Evolutionary conservation across 805 yeast genomes (phyloP), one percentile per base, ranked within the genome.

Genomic region (Candida coquimbonensis): DNA sequence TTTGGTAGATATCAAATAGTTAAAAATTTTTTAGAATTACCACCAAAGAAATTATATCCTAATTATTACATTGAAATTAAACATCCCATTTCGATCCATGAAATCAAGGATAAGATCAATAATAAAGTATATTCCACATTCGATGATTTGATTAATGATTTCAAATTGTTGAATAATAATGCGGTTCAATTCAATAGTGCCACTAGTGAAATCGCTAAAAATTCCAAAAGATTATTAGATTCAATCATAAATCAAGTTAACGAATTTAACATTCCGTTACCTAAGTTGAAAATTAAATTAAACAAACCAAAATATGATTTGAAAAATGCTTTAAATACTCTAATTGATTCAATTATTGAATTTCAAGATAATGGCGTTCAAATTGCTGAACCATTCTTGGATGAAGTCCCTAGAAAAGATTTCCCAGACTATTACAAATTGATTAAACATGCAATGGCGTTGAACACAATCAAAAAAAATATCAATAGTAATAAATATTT

Each of bases 361-460:
- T 56, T 56, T 31, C 56, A 56, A 27, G 52, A 65, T 16, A 53
- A 63, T 25, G 61, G 60, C 19, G 61, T 58, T 24, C 53, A 67
- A 40, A 69, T 83, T 36, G 75, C 85, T 49, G 84, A 75, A 13
- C 86, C 95, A 0, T 90, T 89, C 60, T 61, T 84, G 67, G 85
- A 81, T 31, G 82, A 80, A 45, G 93, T 91, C 3, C 80, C 80
- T 56, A 75, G 74, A 31, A 75, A 76, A 13, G 77, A 75, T 48
- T 83, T 84, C 55, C 96, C 96, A 1, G 95, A 86, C 56, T 90
- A 90, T 66, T 82, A 82, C 64, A 74, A 77, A 51, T 68, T 85
- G 7, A 81, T 91, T 38, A 74, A 78, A 51, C 69, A 74, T 44
- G 96, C 96, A 13, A 84, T 87, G 62, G 77, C 95, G 1, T 75